Percentiles rank a stretch among this genome's conserved stretches.
Evolutionary conservation across 2,329 filamentous ascomycete genomes (phyloP).

Genomic region (Botrytis hyacinthi): DNA sequence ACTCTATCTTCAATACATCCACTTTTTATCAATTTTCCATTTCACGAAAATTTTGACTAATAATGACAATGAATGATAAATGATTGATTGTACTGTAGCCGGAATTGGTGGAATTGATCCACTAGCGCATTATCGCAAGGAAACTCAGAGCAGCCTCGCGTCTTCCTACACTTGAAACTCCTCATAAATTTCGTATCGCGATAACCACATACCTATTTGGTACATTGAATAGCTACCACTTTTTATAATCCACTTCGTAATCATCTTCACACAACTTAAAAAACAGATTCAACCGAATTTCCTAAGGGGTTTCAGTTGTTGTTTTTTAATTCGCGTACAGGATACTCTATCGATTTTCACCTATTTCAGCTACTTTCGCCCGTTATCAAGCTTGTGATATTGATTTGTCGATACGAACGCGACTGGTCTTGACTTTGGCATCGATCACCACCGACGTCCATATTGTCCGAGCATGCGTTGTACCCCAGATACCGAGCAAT

Average conservation of each 20-base stretch:
- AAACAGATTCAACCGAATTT: neutral
- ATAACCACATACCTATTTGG: neutral
- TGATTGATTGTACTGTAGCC: neutral
- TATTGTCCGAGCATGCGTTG: neutral
- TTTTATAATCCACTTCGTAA: neutral
- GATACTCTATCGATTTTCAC: neutral
- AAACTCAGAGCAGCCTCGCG: slow-evolving; percentile 4
- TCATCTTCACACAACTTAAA: neutral
- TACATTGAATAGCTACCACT: neutral
- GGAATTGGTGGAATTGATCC: neutral
- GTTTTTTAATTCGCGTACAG: neutral
- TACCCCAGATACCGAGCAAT: neutral
- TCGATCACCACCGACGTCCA: neutral
- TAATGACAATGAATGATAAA: neutral
- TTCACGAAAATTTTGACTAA: neutral
- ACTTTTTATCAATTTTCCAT: neutral
- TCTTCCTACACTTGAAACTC: neutral
- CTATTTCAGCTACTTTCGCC: neutral
- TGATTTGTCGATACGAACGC: slow-evolving; percentile 1
- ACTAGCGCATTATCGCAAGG: slow-evolving; percentile 12
- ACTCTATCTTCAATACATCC: neutral
- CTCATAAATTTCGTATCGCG: neutral
- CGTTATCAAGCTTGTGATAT: neutral
- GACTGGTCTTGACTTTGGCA: neutral
- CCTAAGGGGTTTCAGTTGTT: neutral